phyloP scores from a whole-genome alignment of 192 early-diverging fungal species.

The Phlyctochytrium bullatum region DNA sequence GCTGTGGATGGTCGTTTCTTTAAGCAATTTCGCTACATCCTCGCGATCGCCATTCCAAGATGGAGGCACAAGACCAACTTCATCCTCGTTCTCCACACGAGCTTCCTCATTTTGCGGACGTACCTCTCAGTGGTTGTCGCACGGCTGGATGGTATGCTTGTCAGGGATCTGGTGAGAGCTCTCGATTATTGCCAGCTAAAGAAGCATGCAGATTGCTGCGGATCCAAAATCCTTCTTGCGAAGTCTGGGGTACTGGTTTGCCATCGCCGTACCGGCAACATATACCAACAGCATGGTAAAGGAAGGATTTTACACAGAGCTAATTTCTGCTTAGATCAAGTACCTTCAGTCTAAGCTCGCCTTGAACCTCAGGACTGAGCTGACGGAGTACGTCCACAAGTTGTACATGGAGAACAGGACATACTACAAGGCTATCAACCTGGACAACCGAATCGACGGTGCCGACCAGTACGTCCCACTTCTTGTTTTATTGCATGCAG shows the following conservation, averaged over 20 bases:
- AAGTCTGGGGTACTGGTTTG: slow-evolving; percentile 84
- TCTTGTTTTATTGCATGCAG: background rate
- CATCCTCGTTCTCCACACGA: slow-evolving; percentile 77
- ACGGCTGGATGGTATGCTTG: slow-evolving; percentile 87
- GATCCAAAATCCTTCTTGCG: slow-evolving; percentile 75
- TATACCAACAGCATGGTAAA: slow-evolving; percentile 97
- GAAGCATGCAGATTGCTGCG: slow-evolving; percentile 57
- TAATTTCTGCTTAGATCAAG: slow-evolving; percentile 26
- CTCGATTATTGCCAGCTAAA: background rate
- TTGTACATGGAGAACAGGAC: slow-evolving; percentile 38
- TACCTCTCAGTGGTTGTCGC: slow-evolving; percentile 92
- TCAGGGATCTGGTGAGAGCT: slow-evolving; percentile 81
- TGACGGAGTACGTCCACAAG: slow-evolving; percentile 38
- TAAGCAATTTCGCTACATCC: slow-evolving; percentile 58
- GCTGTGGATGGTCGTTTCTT: slow-evolving; percentile 46
- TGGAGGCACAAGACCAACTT: slow-evolving; percentile 75
- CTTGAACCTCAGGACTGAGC: slow-evolving; percentile 37
- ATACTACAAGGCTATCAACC: slow-evolving; percentile 46
- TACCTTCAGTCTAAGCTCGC: slow-evolving; percentile 54
- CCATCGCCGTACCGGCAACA: slow-evolving; percentile 91
- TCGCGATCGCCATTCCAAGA: slow-evolving; percentile 78
- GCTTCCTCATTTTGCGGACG: slow-evolving; percentile 86
- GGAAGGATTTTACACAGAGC: background rate
- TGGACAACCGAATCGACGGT: slow-evolving; percentile 46
- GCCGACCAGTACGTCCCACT: slow-evolving; percentile 32